Evolutionary conservation across 352 stramenopile species (phyloP), one percentile per base, ranked within the genome.

Genomic region (Bremia lactucae): DNA sequence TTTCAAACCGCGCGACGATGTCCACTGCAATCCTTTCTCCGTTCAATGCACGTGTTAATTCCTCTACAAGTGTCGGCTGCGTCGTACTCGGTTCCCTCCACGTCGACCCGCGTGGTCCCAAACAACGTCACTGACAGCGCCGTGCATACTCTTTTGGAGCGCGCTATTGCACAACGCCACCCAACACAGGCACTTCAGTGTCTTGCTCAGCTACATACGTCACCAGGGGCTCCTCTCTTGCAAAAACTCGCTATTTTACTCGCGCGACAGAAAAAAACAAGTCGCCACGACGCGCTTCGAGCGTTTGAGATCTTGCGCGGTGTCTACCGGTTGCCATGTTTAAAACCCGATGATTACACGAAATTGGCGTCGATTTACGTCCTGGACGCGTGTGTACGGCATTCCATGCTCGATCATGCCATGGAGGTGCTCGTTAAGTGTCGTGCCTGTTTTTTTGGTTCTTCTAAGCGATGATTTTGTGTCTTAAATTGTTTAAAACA

Each of bases 341-440:
- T 83, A 15, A 36, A 36, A 11, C 62, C 65, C 9, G 69, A 85
- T 37, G 72, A 85, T 36, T 79, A 68, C 46, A 82, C 69, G 16
- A 62, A 63, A 28, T 38, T 85, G 19, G 72, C 72, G 37, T 83
- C 71, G 26, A 83, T 85, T 42, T 72, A 78, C 52, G 69, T 85
- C 18, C 56, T 80, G 42, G 72, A 85, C 37, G 68, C 68, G 23
- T 85, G 72, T 43, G 46, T 82, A 20, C 70, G 68, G 37, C 65
- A 68, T 36, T 40, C 54, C 1, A 52, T 76, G 60, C 47, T 85
- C 14, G 52, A 80, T 26, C 44, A 71, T n/a, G 72, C 72, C 0
- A 64, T 83, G 42, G 68, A 84, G 56, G 69, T 82, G 31, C 31
- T n/a, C n/a, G n/a, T n/a, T n/a, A n/a, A n/a, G 14, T 1, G 24